phyloP scores from a whole-genome alignment of 805 yeast genomes.

The Brettanomyces nanus region DNA sequence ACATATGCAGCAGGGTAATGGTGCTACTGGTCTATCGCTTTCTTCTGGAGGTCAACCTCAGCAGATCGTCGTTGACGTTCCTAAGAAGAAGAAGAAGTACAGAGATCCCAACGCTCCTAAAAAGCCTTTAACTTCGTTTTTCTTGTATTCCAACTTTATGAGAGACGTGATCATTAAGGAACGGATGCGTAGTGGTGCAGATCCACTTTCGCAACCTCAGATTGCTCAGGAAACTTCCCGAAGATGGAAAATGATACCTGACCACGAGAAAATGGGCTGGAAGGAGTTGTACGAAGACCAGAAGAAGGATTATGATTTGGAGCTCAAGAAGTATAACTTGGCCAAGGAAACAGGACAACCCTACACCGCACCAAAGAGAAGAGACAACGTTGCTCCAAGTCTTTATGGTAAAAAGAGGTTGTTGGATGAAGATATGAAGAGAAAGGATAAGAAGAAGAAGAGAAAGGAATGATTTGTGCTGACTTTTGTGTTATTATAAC shows the following conservation, averaged over 20 bases:
- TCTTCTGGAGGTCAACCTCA: constrained; percentile 5
- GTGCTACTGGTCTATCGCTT: neutral
- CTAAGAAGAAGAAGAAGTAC: constrained; percentile 42
- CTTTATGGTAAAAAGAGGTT: neutral
- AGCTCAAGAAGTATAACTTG: constrained; percentile 21
- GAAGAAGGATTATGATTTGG: constrained; percentile 28
- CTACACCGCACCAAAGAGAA: constrained; percentile 22
- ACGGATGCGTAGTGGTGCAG: constrained; percentile 48
- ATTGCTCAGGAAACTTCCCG: constrained; percentile 71
- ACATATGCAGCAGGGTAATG: constrained; percentile 1
- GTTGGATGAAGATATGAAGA: constrained; percentile 2
- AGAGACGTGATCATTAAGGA: constrained; percentile 67
- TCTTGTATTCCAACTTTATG: constrained; percentile 65
- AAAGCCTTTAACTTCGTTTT: constrained; percentile 85
- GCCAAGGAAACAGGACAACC: constrained; percentile 23
- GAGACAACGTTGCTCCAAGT: constrained; percentile 14
- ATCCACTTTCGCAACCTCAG: constrained; percentile 65
- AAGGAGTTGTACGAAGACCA: constrained; percentile 48
- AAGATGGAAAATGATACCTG: constrained; percentile 68
- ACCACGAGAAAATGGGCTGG: constrained; percentile 66
- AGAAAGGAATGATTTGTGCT: constrained; percentile 29
- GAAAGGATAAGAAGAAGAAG: constrained; percentile 43
- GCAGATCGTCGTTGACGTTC: constrained; percentile 8
- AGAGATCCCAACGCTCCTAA: constrained; percentile 92
- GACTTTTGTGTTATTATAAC: neutral